Conservation (phyloP, 228 moss, liverwort and hornwort species). For the Sphagnum magellanicum region DNA sequence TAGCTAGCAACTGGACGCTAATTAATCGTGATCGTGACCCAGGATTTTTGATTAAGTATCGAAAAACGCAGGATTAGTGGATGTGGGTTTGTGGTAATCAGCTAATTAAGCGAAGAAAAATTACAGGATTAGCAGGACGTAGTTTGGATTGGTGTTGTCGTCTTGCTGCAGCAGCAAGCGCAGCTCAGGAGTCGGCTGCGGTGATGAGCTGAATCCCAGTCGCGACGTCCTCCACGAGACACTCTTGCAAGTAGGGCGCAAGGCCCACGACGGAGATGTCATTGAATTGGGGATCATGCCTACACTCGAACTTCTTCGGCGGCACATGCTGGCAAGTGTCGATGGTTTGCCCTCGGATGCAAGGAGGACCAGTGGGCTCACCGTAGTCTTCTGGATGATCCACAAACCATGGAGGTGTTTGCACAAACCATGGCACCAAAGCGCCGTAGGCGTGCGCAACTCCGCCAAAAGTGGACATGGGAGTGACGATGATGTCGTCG, state of each 20-base stretch:
- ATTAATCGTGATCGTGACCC: too few relatives aligned
- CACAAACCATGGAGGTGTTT: slow-evolving; percentile 1
- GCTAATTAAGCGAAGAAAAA: too few relatives aligned
- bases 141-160: too few relatives aligned
- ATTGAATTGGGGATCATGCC: slow-evolving; percentile 27
- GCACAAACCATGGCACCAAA: slow-evolving; percentile 28
- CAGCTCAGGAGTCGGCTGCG: too few relatives aligned
- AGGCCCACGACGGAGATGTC: slow-evolving; percentile 12
- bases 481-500: slow-evolving; percentile 27
- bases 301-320: slow-evolving; percentile 18
- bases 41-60: too few relatives aligned
- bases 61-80: too few relatives aligned
- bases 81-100: too few relatives aligned
- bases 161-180: too few relatives aligned
- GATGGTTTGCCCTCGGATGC: slow-evolving; percentile 50
- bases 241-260: slow-evolving; percentile 26
- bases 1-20: too few relatives aligned
- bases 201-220: slow-evolving; percentile 44
- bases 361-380: slow-evolving; percentile 19
- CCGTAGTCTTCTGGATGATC: slow-evolving; percentile 16
- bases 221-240: slow-evolving; percentile 21
- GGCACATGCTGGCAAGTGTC: slow-evolving; percentile 26
- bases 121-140: too few relatives aligned
- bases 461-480: slow-evolving; percentile 36
- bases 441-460: slow-evolving; percentile 38